phyloP scores from a whole-genome alignment of 495 filamentous ascomycete species.

The Parathielavia appendiculata region DNA sequence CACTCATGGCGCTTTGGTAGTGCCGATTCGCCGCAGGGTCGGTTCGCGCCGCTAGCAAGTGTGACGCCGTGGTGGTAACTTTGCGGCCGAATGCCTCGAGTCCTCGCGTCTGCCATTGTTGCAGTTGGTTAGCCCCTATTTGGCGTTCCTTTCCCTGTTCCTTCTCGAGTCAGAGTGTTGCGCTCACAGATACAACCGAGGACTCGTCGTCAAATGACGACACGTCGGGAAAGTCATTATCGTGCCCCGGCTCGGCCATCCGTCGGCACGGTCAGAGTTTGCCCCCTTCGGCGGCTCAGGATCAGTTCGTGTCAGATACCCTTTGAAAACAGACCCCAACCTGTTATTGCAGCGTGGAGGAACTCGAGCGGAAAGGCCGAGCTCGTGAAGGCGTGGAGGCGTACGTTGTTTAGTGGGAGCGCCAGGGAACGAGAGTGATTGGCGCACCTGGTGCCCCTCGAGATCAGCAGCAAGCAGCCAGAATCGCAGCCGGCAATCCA shows the following conservation, averaged over 20 bases:
- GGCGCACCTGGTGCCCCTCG: conserved; percentile 13
- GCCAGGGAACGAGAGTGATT: not conserved
- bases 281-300: conserved; percentile 3
- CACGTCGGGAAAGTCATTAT: conserved; percentile 49
- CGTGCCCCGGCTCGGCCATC: conserved; percentile 51
- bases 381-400: not conserved
- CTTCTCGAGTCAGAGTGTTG: not conserved
- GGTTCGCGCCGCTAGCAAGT: conserved; percentile 68
- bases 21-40: conserved; percentile 57
- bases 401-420: not conserved
- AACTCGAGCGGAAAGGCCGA: not conserved
- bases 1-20: conserved; percentile 82
- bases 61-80: conserved; percentile 87
- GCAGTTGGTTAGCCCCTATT: conserved; percentile 9
- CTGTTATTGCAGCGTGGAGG: not conserved
- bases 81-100: conserved; percentile 92
- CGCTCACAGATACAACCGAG: conserved; percentile 50
- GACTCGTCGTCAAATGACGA: conserved; percentile 44
- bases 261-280: conserved; percentile 27
- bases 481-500: conserved; percentile 13
- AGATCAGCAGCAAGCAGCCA: conserved; percentile 1
- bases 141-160: too few species aligned
- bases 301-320: not conserved
- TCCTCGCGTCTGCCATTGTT: conserved; percentile 62
- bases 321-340: not conserved